Evolutionary conservation across 345 rosid genomes (phyloP), one percentile per base, ranked within the genome.

Genomic region (Linum lewisii): DNA sequence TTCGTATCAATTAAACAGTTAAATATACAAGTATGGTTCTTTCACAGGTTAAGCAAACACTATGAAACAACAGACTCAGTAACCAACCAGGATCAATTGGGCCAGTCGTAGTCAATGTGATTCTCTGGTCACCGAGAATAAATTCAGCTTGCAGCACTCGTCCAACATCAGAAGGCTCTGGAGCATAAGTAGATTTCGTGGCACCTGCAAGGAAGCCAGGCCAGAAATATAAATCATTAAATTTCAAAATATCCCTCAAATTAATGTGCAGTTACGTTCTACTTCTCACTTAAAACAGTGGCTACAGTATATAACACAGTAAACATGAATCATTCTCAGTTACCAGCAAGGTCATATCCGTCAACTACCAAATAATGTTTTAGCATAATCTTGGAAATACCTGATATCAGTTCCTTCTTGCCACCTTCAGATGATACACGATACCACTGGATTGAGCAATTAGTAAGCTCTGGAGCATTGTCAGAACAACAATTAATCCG

Each of bases 161-260:
- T 16, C 95, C 93, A 65, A 92, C 98, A 62, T 92, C 97, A 55
- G 73, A 80, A 65, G 98, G 95, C 81, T 92, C 98, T 0, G 92
- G 96, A 63, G 99, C 99, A 68, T 93, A 93, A 58, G 80, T 78
- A 61, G 81, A 64, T 82, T 87, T 93, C n/a, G 83, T 85, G 45
- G 99, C 97, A 69, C 97, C 99, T 93, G 83, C 26, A 51, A 75
- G 54, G 21, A 76, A 73, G 47, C 22, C 22, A 64, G 19, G 20
- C 10, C 7, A 61, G 65, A 25, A 61, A 62, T 71, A 13, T 42
- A 42, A 42, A 42, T 1, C n/a, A n/a, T n/a, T n/a, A n/a, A n/a
- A n/a, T n/a, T n/a, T 11, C 3, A 19, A 51, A 51, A 16, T 19
- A 19, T 19, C 5, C 54, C 24, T 22, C 21, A 22, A 8, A 16